Evolutionary conservation across 2,329 filamentous ascomycete species (phyloP).

Genomic region (Paecilomyces variotii): DNA sequence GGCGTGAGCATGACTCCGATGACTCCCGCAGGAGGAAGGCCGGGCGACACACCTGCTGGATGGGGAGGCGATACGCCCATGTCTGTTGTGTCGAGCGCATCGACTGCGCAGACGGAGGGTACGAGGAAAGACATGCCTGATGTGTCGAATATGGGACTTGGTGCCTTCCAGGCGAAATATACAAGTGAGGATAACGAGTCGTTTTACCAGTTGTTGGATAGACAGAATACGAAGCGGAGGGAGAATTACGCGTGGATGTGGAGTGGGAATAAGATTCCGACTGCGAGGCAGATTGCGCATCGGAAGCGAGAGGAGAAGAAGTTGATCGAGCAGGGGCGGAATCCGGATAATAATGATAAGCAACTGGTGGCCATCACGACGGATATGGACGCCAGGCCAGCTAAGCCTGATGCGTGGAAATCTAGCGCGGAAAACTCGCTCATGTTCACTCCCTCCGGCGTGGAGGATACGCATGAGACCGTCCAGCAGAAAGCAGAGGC

Average conservation of each 20-base stretch:
- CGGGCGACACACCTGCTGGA: constrained; percentile 29
- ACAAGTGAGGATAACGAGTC: constrained; percentile 98
- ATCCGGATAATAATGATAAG: constrained; percentile 49
- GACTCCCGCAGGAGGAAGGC: constrained; percentile 13
- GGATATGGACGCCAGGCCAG: constrained; percentile 61
- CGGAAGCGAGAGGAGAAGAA: constrained; percentile 56
- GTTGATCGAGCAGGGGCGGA: constrained; percentile 55
- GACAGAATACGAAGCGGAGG: constrained; percentile 74
- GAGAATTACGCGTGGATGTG: constrained; percentile 88
- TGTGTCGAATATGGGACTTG: constrained; percentile 65
- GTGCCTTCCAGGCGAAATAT: constrained; percentile 83
- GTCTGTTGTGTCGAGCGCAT: constrained; percentile 43
- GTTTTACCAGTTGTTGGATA: constrained; percentile 86
- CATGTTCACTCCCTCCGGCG: constrained; percentile 61
- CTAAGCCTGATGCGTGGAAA: constrained; percentile 70
- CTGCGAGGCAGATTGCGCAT: constrained; percentile 53
- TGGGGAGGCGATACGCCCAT: constrained; percentile 68
- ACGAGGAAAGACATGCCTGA: constrained; percentile 49
- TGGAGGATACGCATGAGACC: constrained; percentile 51
- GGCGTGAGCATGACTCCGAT: constrained; percentile 27
- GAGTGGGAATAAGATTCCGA: constrained; percentile 72
- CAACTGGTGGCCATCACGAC: constrained; percentile 56
- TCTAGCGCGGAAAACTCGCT: constrained; percentile 68
- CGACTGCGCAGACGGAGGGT: constrained; percentile 23
- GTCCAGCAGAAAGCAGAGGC: constrained; percentile 60